Evolutionary conservation across 176 grass and related monocot genomes (phyloP).

Genomic region (Elymus sibiricus): DNA sequence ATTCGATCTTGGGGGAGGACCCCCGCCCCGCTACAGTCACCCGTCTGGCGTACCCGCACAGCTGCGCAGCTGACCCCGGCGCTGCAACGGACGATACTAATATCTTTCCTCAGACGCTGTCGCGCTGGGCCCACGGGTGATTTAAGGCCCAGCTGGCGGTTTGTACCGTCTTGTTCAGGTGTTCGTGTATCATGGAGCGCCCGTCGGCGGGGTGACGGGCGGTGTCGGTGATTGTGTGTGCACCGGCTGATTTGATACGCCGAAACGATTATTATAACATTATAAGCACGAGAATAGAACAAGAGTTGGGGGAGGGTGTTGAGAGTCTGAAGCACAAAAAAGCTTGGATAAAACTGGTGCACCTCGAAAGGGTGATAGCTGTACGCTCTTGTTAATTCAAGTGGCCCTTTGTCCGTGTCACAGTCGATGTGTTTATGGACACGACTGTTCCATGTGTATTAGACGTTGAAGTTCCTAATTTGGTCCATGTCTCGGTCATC

Average conservation of each 20-base stretch:
- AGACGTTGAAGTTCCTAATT: not conserved
- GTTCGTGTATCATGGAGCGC: not conserved
- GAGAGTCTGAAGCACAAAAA: no score
- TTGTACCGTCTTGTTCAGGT: not conserved
- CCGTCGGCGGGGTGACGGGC: no score
- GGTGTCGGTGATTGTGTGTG: no score
- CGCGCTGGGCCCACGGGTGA: not conserved
- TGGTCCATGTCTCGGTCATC: not conserved
- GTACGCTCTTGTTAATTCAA: not conserved
- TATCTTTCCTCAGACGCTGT: not conserved
- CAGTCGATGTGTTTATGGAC: not conserved
- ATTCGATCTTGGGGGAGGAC: slow-evolving; percentile 28
- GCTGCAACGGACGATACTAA: not conserved
- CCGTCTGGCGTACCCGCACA: not conserved
- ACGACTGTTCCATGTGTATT: not conserved
- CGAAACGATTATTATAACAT: no score
- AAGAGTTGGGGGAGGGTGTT: no score
- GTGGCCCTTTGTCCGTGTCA: not conserved
- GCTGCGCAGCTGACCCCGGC: not conserved
- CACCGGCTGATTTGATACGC: no score
- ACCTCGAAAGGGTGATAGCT: no score
- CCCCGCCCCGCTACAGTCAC: slow-evolving; percentile 10
- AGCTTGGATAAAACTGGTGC: no score
- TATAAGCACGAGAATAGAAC: no score
- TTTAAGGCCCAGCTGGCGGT: not conserved